These are phyloP conservation scores for Agapanthus africanus DNA, from an alignment of 106 monocot species.

Conservation along the genomic window DNA sequence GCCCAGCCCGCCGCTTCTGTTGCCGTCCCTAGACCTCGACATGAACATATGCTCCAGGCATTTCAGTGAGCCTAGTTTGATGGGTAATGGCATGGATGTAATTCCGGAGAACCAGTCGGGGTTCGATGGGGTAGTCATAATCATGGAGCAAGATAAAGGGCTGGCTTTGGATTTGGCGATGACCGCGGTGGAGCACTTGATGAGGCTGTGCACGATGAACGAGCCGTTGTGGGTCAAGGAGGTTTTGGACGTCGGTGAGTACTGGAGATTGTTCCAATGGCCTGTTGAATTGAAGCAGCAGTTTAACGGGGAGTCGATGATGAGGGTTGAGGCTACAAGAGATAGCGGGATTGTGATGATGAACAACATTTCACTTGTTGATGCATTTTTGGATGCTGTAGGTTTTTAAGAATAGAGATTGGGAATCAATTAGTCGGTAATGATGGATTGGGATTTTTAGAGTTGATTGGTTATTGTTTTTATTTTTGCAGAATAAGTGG, in stretches of 20 bases:
- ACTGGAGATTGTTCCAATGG: constrained; percentile 54
- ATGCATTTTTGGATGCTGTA: constrained; percentile 88
- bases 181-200: constrained; percentile 54
- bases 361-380: constrained; percentile 87
- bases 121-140: constrained; percentile 13
- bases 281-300: constrained; percentile 43
- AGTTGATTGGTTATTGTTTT: not conserved
- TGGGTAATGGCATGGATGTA: constrained; percentile 25
- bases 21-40: constrained; percentile 80
- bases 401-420: constrained; percentile 9
- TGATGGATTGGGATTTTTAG: not conserved
- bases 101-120: constrained; percentile 13
- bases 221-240: constrained; percentile 66
- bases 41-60: constrained; percentile 79
- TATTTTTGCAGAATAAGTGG: constrained; percentile 76
- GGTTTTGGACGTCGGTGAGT: constrained; percentile 53
- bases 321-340: constrained; percentile 57
- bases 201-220: constrained; percentile 41
- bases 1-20: constrained; percentile 24
- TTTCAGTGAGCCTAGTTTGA: constrained; percentile 30
- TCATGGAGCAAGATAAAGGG: constrained; percentile 61
- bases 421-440: not conserved
- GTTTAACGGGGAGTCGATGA: constrained; percentile 13
- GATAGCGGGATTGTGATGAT: constrained; percentile 76
- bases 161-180: constrained; percentile 64